phyloP scores from a whole-genome alignment of 1,284 basidiomycete species.

The Takashimella koratensis region DNA sequence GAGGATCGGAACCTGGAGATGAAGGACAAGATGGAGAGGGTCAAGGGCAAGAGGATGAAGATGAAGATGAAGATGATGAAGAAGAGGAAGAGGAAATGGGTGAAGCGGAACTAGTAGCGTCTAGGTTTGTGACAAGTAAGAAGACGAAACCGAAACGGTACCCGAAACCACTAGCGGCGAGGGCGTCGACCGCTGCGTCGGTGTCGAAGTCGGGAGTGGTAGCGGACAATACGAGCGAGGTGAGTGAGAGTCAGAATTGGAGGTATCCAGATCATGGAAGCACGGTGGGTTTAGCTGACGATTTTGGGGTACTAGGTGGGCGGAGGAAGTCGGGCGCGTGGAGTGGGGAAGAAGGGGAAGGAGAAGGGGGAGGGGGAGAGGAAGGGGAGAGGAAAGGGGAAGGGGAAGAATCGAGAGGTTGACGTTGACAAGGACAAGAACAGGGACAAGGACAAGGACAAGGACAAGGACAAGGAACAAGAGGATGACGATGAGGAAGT shows the following conservation, averaged over 20 bases:
- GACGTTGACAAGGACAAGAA: conserved; percentile 62
- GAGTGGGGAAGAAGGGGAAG: conserved; percentile 34
- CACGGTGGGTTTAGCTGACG: conserved; percentile 40
- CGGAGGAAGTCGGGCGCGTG: conserved; percentile 35
- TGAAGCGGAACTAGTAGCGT: too few relatives aligned
- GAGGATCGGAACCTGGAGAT: too few relatives aligned
- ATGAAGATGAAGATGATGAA: too few relatives aligned
- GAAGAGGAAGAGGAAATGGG: too few relatives aligned
- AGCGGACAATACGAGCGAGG: conserved; percentile 72
- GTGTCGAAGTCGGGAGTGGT: too few relatives aligned
- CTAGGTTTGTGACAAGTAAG: too few relatives aligned
- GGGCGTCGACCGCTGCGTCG: too few relatives aligned
- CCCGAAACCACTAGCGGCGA: too few relatives aligned
- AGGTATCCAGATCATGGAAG: neutral
- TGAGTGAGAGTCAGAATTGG: conserved; percentile 44
- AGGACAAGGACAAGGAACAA: conserved; percentile 1
- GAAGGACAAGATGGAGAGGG: too few relatives aligned
- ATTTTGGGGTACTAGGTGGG: conserved; percentile 39
- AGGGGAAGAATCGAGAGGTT: conserved; percentile 38
- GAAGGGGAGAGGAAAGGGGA: conserved; percentile 36
- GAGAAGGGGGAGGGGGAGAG: conserved; percentile 32
- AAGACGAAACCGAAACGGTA: too few relatives aligned
- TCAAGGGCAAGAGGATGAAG: too few relatives aligned
- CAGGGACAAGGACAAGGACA: conserved; percentile 62
- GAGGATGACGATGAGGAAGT: conserved; percentile 7